Evolutionary conservation across 2,329 filamentous ascomycete genomes (phyloP).

Genomic region (Thyridium curvatum): DNA sequence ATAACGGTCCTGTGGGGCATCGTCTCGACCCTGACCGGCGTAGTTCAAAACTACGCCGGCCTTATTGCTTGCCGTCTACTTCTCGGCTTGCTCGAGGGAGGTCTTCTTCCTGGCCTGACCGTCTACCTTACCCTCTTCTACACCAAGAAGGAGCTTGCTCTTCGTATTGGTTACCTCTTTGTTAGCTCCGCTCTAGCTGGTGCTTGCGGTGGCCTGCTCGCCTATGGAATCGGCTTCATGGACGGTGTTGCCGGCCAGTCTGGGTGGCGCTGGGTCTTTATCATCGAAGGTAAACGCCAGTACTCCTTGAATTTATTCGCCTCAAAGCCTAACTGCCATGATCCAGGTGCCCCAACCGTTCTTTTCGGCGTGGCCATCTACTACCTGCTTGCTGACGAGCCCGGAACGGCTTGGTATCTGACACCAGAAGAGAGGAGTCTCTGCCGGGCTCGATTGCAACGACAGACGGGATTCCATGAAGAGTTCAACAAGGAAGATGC

Average conservation of each 20-base stretch:
- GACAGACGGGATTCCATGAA: constrained; percentile 35
- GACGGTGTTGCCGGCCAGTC: constrained; percentile 34
- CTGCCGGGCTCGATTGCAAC: constrained; percentile 34
- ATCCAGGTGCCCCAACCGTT: constrained; percentile 32
- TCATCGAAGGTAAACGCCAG: constrained; percentile 2
- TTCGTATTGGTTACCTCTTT: constrained; percentile 46
- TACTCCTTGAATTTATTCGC: neutral
- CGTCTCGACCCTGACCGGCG: constrained; percentile 41
- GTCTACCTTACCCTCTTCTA: constrained; percentile 49
- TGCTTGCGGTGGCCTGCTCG: constrained; percentile 57
- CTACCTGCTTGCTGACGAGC: constrained; percentile 40
- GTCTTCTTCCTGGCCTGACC: constrained; percentile 41
- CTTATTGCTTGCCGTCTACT: constrained; percentile 39
- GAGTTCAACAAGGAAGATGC: constrained; percentile 46
- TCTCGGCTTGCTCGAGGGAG: constrained; percentile 40
- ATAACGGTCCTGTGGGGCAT: constrained; percentile 13
- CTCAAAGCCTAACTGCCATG: neutral
- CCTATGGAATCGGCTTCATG: constrained; percentile 42
- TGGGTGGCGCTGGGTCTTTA: constrained; percentile 34
- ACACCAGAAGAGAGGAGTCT: constrained; percentile 45
- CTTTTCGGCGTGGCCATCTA: constrained; percentile 34
- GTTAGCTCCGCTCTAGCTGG: constrained; percentile 34
- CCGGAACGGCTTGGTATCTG: constrained; percentile 40
- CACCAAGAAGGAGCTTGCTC: constrained; percentile 45
- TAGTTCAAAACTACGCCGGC: constrained; percentile 31